These are phyloP conservation scores for Trypanosoma mega DNA, from an alignment of 208 protist species.

Conservation along the genomic window DNA sequence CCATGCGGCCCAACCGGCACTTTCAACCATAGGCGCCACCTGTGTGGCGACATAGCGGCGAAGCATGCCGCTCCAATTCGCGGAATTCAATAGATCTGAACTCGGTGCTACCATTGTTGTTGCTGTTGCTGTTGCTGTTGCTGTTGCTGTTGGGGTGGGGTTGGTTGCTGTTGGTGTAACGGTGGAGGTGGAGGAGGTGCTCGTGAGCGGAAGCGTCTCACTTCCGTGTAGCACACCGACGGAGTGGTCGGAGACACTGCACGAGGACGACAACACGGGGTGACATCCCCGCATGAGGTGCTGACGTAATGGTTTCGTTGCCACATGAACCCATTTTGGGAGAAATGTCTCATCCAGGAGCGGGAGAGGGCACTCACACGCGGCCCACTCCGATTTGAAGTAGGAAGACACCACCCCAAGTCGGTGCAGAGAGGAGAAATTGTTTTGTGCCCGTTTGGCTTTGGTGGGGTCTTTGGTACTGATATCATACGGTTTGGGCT, in stretches of 20 bases:
- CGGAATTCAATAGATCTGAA: not conserved
- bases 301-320: not conserved
- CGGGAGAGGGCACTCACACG: constrained; percentile 47
- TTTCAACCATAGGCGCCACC: constrained; percentile 15
- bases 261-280: no score
- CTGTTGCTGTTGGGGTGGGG: no score
- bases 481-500: constrained; percentile 24
- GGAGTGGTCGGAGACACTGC: no score
- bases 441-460: constrained; percentile 12
- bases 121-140: not conserved
- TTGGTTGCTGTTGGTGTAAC: no score
- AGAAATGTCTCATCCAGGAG: constrained; percentile 34
- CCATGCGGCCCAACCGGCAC: not conserved
- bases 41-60: constrained; percentile 10
- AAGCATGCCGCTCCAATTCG: not conserved
- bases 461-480: constrained; percentile 19
- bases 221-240: no score
- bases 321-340: constrained; percentile 43
- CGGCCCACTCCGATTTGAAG: constrained; percentile 51
- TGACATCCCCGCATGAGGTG: not conserved
- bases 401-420: constrained; percentile 24
- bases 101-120: not conserved
- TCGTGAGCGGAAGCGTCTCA: no score
- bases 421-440: constrained; percentile 18
- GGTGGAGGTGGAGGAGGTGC: no score